Conservation (phyloP, 2,329 filamentous ascomycete species). For the Penicillium sclerotigenum region DNA sequence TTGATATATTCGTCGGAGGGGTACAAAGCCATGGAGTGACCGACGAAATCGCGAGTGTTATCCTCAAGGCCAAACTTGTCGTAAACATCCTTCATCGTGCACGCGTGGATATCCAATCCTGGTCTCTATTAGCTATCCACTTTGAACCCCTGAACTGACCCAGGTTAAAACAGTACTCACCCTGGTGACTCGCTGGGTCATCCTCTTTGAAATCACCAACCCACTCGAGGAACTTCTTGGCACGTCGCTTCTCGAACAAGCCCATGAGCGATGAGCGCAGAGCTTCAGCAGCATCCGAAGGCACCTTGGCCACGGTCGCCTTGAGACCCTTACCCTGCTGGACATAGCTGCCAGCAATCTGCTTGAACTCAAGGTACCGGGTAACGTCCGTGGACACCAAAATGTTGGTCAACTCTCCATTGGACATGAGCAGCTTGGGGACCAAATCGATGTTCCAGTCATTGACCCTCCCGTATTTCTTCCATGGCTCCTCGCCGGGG, state of each 20-base stretch:
- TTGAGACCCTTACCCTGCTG: slow-evolving; percentile 80
- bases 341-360: slow-evolving; percentile 93
- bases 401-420: slow-evolving; percentile 97
- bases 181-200: slow-evolving; percentile 83
- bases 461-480: slow-evolving; percentile 92
- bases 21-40: slow-evolving; percentile 97
- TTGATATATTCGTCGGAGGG: slow-evolving; percentile 84
- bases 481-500: slow-evolving; percentile 85
- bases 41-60: slow-evolving; percentile 89
- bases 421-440: slow-evolving; percentile 97
- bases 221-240: slow-evolving; percentile 96
- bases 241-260: slow-evolving; percentile 93
- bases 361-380: slow-evolving; percentile 86
- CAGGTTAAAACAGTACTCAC: slow-evolving; percentile 50
- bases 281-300: slow-evolving; percentile 86
- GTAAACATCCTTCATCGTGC: slow-evolving; percentile 97
- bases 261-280: slow-evolving; percentile 93
- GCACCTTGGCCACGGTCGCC: slow-evolving; percentile 94
- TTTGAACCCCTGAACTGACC: slow-evolving; percentile 9
- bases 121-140: slow-evolving; percentile 19
- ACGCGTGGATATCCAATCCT: slow-evolving; percentile 76
- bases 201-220: slow-evolving; percentile 79
- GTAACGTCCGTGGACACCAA: slow-evolving; percentile 93
- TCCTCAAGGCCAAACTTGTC: slow-evolving; percentile 95
- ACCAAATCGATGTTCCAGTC: slow-evolving; percentile 99